These are phyloP conservation scores for Ambispora gerdemannii DNA, from an alignment of 192 early-diverging fungal species.

Conservation along the genomic window DNA sequence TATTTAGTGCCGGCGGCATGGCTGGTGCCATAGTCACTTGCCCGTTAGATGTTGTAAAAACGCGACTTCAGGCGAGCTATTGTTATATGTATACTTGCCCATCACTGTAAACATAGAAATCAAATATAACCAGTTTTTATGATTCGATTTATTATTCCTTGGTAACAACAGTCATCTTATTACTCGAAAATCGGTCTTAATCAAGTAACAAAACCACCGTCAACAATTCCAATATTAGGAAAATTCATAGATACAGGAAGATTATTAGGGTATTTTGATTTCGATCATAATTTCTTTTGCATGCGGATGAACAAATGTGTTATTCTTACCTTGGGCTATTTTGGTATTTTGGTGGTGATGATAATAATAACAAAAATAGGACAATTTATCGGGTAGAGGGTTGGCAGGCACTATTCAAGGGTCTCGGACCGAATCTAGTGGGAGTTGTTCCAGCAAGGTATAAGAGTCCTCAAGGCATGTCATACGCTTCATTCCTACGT, in stretches of 20 bases:
- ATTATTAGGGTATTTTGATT: slow-evolving; percentile 46
- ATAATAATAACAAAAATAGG: too few species aligned
- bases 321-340: too few species aligned
- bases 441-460: slow-evolving; percentile 93
- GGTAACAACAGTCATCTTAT: slow-evolving; percentile 41
- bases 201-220: slow-evolving; percentile 1
- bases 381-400: slow-evolving; percentile 76
- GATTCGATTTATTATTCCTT: too few species aligned
- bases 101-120: background rate
- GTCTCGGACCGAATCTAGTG: slow-evolving; percentile 88
- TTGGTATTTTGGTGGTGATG: too few species aligned
- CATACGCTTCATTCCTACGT: background rate
- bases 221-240: slow-evolving; percentile 37
- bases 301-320: too few species aligned
- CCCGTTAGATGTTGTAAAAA: slow-evolving; percentile 93
- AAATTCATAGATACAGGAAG: slow-evolving; percentile 52
- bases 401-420: slow-evolving; percentile 82
- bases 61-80: slow-evolving; percentile 76
- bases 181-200: slow-evolving; percentile 24
- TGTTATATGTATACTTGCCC: background rate
- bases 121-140: background rate
- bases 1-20: slow-evolving; percentile 64
- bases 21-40: slow-evolving; percentile 84
- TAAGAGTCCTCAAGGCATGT: slow-evolving; percentile 6
- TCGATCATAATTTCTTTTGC: too few species aligned